Conservation (phyloP, 371 early-diverging fungal species). For the Zychaea mexicana region DNA sequence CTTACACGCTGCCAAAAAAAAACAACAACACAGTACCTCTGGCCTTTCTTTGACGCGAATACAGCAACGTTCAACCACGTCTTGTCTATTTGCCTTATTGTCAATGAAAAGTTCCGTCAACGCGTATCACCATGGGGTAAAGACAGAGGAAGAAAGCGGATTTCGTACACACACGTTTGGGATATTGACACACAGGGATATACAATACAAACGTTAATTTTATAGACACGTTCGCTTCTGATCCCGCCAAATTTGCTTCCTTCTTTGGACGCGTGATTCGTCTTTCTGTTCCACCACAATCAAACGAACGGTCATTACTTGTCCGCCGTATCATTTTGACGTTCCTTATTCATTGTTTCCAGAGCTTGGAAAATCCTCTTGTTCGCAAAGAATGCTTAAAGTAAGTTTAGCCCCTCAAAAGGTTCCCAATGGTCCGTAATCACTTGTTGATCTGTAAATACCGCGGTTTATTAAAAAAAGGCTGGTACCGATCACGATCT, state of each 20-base stretch:
- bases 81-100: slow-evolving; percentile 78
- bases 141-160: too few species aligned
- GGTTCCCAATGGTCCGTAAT: too few species aligned
- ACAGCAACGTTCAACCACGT: slow-evolving; percentile 58
- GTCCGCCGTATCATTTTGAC: slow-evolving; percentile 55
- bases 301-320: slow-evolving; percentile 31
- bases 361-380: slow-evolving; percentile 74
- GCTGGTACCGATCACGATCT: slow-evolving; percentile 72
- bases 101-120: slow-evolving; percentile 86
- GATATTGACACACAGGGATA: neutral
- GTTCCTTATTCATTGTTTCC: slow-evolving; percentile 79
- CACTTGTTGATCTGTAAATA: too few species aligned
- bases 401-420: too few species aligned
- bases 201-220: neutral
- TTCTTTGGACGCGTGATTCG: slow-evolving; percentile 62
- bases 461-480: too few species aligned
- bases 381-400: slow-evolving; percentile 79
- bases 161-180: too few species aligned
- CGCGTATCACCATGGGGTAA: slow-evolving; percentile 65
- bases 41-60: slow-evolving; percentile 66
- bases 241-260: slow-evolving; percentile 55
- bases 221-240: slow-evolving; percentile 51
- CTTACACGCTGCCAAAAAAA: neutral
- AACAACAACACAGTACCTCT: slow-evolving; percentile 62
- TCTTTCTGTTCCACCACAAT: slow-evolving; percentile 31